Percentiles rank a stretch among this genome's conserved stretches.
Evolutionary conservation across 495 filamentous ascomycete genomes (phyloP).

Genomic region (Penicillium roqueforti): DNA sequence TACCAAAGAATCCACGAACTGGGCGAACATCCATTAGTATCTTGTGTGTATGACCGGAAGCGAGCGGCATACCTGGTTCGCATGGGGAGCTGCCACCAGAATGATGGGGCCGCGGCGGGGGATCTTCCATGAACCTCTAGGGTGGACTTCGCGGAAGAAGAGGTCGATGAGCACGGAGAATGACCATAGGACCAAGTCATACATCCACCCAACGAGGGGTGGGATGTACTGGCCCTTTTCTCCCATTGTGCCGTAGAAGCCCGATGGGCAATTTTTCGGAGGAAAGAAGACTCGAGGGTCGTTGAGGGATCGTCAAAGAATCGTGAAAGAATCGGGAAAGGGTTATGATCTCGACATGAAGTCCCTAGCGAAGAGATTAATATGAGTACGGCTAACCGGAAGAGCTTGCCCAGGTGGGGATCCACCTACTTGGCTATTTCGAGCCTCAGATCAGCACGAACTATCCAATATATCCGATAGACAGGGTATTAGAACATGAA

Average conservation of each 20-base stretch:
- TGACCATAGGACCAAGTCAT: slow-evolving; percentile 76
- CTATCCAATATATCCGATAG: neutral
- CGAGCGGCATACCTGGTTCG: slow-evolving; percentile 72
- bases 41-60: neutral
- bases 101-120: slow-evolving; percentile 83
- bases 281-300: neutral
- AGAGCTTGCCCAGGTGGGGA: neutral
- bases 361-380: neutral
- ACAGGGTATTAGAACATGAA: neutral
- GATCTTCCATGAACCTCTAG: slow-evolving; percentile 88
- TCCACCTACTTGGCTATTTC: neutral
- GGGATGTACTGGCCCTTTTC: slow-evolving; percentile 54
- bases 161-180: slow-evolving; percentile 85
- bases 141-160: slow-evolving; percentile 97
- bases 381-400: neutral
- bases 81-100: slow-evolving; percentile 97
- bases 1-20: slow-evolving; percentile 95
- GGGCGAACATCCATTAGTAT: slow-evolving; percentile 6
- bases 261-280: neutral
- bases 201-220: slow-evolving; percentile 69
- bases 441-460: neutral
- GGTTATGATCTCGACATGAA: slow-evolving; percentile 23
- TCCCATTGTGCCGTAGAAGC: slow-evolving; percentile 20
- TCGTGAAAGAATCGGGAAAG: neutral
- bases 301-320: neutral